Percentiles rank a stretch among this genome's conserved stretches.
Evolutionary conservation across 495 filamentous ascomycete species (phyloP).

Genomic region (Amphirosellinia nigrospora): DNA sequence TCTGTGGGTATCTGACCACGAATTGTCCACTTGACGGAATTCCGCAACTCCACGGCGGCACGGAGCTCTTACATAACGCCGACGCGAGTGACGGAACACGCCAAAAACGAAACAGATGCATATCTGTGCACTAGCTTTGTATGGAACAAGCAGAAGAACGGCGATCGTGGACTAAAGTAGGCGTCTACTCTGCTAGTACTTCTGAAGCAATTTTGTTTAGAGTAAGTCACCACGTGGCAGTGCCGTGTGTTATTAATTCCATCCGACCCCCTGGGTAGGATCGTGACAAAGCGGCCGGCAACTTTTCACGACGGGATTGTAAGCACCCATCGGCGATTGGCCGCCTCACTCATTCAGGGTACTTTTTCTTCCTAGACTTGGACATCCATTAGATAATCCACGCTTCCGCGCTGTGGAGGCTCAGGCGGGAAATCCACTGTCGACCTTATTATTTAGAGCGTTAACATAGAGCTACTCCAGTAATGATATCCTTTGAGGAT

Average conservation of each 20-base stretch:
- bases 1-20: neutral
- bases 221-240: constrained; percentile 2
- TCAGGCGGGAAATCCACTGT: neutral
- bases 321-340: neutral
- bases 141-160: neutral
- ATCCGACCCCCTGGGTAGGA: neutral
- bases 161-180: neutral
- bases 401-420: neutral
- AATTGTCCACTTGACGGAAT: neutral
- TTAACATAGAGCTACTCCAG: neutral
- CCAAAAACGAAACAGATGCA: neutral
- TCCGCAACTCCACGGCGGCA: neutral
- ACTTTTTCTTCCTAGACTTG: neutral
- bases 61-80: constrained; percentile 7
- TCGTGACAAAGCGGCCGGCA: neutral
- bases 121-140: neutral
- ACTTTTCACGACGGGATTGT: neutral
- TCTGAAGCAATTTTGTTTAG: neutral
- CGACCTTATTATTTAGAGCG: neutral
- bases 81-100: neutral
- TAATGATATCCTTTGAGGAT: neutral
- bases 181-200: no score
- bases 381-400: neutral
- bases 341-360: neutral
- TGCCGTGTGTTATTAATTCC: neutral